Base-by-base conservation (phyloP, 2,329 filamentous ascomycete genomes). In the Capronia coronata region DNA sequence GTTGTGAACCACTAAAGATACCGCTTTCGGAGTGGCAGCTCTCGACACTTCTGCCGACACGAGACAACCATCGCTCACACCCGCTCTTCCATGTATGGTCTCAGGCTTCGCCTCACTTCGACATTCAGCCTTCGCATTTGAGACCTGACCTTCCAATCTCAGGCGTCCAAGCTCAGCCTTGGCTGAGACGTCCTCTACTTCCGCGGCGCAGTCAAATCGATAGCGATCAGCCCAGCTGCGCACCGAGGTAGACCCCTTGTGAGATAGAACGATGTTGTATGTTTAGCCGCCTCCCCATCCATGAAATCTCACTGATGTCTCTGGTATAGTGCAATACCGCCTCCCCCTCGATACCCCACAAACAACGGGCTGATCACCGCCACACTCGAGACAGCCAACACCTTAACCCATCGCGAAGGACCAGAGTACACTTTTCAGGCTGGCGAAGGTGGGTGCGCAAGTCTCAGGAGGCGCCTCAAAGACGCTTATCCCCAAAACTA, bases 301-400 rank as follows among this genome's bases (percentile, higher is more conserved):
- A 18, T 34, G 14, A 29, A 10, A 19, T 34, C 25, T 30, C 22
- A 41, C 47, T 59, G 41, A 55, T 49, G 34, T 23, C 22, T 16
- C 34, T 37, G 14, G 19, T 49, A 49, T 63, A 89, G 86, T 70
- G 88, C 94, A 61, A 78, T 95, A 52, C 81, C 90, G 52, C 90
- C 89, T 56, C 88, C 87, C 54, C 83, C 86, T 52, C 82, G 89
- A 67, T 96, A 94, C 73, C 80, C 57, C 23, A 77, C 83, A 47
- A 80, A 80, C 58, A 78, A 82, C 63, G 82, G 82, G 55, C 77
- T 83, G 65, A 75, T 81, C 44, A 75, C 80, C 30, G 84, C 86
- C 30, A 80, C 94, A 67, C 84, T 95, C 63, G 93, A 98, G 76
- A 96, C 91, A 46, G 94, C 93, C 69, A 98, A 97, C 66, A 84